phyloP scores from a whole-genome alignment of 2,329 filamentous ascomycete genomes.

The Fusarium marasasianum region DNA sequence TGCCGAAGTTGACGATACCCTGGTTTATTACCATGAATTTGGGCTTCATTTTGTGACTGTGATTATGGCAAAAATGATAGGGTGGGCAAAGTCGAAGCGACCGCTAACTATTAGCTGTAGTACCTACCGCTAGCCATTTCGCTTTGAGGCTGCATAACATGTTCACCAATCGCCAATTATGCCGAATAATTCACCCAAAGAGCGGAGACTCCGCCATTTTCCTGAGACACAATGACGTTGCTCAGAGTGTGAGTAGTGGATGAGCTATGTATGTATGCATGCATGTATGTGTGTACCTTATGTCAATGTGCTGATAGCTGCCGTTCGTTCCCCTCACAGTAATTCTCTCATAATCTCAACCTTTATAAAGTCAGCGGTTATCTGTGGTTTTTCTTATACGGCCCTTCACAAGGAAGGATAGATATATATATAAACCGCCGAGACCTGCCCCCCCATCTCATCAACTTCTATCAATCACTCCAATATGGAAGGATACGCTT shows the following conservation, averaged over 20 bases:
- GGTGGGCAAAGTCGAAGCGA: background rate
- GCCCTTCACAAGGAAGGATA: background rate
- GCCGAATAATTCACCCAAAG: conserved; percentile 30
- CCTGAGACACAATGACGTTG: conserved; percentile 25
- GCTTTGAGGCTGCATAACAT: background rate
- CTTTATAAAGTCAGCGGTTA: background rate
- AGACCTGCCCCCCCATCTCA: background rate
- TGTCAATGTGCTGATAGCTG: background rate
- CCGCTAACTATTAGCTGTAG: background rate
- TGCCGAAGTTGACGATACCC: conserved; percentile 34
- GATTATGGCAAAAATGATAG: background rate
- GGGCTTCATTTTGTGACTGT: background rate
- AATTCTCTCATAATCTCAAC: conserved; percentile 3
- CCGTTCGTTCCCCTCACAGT: conserved; percentile 10
- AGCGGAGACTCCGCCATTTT: conserved; percentile 23
- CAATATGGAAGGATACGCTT: conserved; percentile 35
- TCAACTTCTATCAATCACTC: background rate
- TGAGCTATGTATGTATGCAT: background rate
- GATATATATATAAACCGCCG: background rate
- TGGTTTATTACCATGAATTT: background rate
- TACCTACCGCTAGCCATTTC: background rate
- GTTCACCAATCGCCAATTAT: conserved; percentile 14
- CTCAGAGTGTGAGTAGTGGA: background rate
- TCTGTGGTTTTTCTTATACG: background rate
- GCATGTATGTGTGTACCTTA: background rate